Conservation (phyloP, 306 rosid species). For the Clitoria ternatea region DNA sequence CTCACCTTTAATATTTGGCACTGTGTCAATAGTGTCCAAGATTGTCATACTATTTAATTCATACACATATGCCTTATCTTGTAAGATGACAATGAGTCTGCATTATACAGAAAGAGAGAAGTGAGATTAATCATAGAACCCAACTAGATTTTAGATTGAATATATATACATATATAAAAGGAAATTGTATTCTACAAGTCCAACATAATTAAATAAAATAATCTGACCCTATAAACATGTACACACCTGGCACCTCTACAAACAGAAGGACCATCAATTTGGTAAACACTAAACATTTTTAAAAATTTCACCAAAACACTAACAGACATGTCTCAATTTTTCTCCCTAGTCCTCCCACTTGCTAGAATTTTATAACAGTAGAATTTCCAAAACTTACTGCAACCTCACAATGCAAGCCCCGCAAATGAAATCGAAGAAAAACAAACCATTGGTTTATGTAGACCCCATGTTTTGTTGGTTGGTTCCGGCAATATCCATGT, state of each 20-base stretch:
- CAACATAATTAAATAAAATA: not conserved
- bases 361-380: not conserved
- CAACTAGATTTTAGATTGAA: not conserved
- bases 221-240: not conserved
- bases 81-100: conserved; percentile 90
- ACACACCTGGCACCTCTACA: not conserved
- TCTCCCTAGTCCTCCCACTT: not conserved
- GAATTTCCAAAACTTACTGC: not conserved
- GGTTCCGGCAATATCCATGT: no score
- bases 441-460: not conserved
- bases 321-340: not conserved
- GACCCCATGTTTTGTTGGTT: no score
- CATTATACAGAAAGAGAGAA: conserved; percentile 37
- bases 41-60: conserved; percentile 75
- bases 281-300: not conserved
- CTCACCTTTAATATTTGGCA: conserved; percentile 84
- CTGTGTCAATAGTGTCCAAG: conserved; percentile 81
- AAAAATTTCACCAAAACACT: not conserved
- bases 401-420: not conserved
- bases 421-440: not conserved
- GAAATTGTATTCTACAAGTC: not conserved
- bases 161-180: no score
- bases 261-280: not conserved
- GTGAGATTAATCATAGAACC: not conserved
- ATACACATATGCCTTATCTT: conserved; percentile 79